Evolutionary conservation across 192 early-diverging fungal species (phyloP).

Genomic region (Coemansia sp.): DNA sequence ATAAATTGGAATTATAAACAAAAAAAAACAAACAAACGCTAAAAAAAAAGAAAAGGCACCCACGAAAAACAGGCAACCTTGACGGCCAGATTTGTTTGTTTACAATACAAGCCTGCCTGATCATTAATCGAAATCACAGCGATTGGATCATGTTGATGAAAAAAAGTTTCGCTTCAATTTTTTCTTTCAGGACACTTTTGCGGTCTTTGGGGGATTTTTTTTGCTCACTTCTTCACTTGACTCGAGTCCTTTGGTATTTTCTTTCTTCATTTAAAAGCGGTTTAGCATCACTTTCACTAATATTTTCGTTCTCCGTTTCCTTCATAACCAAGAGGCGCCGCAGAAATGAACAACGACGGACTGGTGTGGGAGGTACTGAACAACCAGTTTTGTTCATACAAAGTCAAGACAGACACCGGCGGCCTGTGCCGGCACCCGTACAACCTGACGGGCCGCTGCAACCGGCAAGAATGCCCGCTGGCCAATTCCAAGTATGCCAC

Average conservation of each 20-base stretch:
- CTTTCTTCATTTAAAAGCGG: neutral
- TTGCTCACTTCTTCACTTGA: neutral
- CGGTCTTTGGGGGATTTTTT: neutral
- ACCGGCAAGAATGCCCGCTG: constrained; percentile 90
- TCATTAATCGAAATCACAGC: neutral
- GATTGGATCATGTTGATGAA: neutral
- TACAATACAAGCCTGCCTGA: neutral
- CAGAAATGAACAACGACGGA: constrained; percentile 65
- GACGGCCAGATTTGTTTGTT: constrained; percentile 1
- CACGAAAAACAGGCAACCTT: too few species aligned
- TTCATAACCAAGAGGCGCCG: neutral
- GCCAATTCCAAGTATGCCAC: constrained; percentile 96
- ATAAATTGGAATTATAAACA: too few species aligned
- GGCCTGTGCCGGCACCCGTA: constrained; percentile 96
- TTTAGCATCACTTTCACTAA: neutral
- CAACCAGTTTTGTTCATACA: constrained; percentile 97
- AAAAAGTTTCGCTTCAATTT: constrained; percentile 13
- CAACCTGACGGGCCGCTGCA: constrained; percentile 97
- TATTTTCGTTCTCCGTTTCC: neutral
- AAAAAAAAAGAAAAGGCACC: neutral
- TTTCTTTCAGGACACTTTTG: neutral
- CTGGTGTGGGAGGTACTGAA: constrained; percentile 96
- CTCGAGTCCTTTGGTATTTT: neutral
- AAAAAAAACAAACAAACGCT: neutral
- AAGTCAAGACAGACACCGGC: constrained; percentile 90